These are phyloP conservation scores for Venturia pyrina DNA, from an alignment of 2,329 filamentous ascomycete species.

Conservation along the genomic window DNA sequence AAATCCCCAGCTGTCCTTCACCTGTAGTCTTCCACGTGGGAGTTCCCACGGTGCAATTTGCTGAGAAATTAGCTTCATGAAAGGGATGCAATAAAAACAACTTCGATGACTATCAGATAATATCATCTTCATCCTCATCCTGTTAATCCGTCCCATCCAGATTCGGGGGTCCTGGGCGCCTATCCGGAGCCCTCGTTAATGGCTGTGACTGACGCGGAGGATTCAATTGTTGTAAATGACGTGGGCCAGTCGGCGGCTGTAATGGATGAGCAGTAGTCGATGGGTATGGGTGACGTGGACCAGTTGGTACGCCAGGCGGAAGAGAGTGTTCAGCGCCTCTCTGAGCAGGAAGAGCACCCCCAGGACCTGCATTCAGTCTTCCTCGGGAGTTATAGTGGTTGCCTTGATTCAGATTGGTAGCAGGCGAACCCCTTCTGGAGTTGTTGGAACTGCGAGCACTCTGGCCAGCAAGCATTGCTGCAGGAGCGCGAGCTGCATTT, in stretches of 20 bases:
- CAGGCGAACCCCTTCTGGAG: background rate
- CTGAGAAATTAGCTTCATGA: background rate
- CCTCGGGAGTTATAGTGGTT: no score
- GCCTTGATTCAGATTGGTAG: background rate
- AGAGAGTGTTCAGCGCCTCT: background rate
- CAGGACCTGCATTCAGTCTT: no score
- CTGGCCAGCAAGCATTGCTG: no score
- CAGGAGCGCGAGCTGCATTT: no score
- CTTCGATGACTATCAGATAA: background rate
- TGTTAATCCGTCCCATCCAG: background rate
- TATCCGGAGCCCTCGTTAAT: background rate
- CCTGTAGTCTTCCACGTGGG: no score
- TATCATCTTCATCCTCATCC: background rate
- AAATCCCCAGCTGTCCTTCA: no score
- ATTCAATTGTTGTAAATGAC: background rate
- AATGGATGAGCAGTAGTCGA: background rate
- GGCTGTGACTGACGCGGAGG: background rate
- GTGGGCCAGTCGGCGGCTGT: background rate
- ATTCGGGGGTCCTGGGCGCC: background rate
- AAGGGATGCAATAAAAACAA: background rate
- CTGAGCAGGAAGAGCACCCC: no score
- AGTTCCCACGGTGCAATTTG: background rate
- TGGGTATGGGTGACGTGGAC: background rate
- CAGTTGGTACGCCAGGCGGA: background rate
- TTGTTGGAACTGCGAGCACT: background rate